Conservation (phyloP, 805 yeast species). For the Brettanomyces nanus region DNA sequence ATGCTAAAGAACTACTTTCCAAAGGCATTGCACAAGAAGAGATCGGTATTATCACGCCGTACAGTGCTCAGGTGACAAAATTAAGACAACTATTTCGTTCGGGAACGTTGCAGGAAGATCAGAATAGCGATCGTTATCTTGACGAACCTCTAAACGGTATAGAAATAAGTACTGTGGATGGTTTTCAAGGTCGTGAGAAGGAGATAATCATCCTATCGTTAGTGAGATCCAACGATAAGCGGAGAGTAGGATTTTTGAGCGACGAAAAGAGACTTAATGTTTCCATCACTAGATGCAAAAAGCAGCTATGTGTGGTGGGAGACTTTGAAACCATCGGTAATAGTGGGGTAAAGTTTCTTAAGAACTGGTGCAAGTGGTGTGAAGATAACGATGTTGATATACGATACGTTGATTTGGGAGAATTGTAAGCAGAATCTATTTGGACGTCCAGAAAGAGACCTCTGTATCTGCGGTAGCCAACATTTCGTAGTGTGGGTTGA, state of each 20-base stretch:
- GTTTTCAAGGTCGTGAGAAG: conserved; percentile 95
- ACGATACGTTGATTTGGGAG: conserved; percentile 48
- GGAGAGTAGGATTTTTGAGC: conserved; percentile 63
- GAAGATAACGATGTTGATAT: conserved; percentile 54
- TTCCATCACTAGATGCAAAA: conserved; percentile 83
- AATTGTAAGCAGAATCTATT: neutral
- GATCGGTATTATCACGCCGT: conserved; percentile 88
- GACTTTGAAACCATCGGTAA: conserved; percentile 63
- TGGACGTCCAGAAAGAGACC: conserved; percentile 32
- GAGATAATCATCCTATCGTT: conserved; percentile 73
- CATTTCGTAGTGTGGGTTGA: conserved; percentile 53
- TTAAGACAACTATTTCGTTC: conserved; percentile 39
- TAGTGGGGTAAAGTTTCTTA: conserved; percentile 40
- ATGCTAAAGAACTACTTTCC: conserved; percentile 42
- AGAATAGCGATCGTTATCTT: neutral
- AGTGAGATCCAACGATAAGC: conserved; percentile 67
- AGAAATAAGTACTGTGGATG: conserved; percentile 89
- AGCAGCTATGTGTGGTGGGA: conserved; percentile 81
- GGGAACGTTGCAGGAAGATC: conserved; percentile 11
- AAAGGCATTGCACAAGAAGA: conserved; percentile 44
- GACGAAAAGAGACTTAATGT: conserved; percentile 83
- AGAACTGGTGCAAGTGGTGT: conserved; percentile 62
- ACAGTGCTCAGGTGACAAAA: conserved; percentile 73
- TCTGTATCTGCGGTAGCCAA: conserved; percentile 60
- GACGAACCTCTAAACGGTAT: conserved; percentile 30